Evolutionary conservation across 2,329 filamentous ascomycete genomes (phyloP).

Genomic region (Microthyrium microscopicum): DNA sequence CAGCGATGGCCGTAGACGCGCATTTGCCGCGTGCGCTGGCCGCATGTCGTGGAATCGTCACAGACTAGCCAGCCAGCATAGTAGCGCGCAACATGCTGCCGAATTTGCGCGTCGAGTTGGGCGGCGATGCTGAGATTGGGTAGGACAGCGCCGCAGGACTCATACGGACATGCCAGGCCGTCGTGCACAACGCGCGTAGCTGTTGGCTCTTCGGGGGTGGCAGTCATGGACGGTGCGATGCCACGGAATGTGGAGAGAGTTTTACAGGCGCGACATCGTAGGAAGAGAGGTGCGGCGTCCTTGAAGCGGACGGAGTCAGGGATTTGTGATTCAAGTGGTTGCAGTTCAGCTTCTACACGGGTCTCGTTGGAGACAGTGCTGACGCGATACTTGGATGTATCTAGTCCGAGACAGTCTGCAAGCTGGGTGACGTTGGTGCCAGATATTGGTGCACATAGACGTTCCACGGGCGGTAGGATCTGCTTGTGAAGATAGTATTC

Average conservation of each 20-base stretch:
- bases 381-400: constrained; percentile 72
- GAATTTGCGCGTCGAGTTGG: constrained; percentile 74
- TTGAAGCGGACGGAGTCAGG: constrained; percentile 81
- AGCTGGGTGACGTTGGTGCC: constrained; percentile 83
- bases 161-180: constrained; percentile 54
- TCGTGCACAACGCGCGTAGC: constrained; percentile 48
- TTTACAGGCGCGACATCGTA: constrained; percentile 73
- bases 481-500: constrained; percentile 98
- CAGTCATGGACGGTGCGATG: constrained; percentile 29
- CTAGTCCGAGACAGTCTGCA: constrained; percentile 84
- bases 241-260: constrained; percentile 59
- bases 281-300: constrained; percentile 55
- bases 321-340: constrained; percentile 85
- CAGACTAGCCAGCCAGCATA: constrained; percentile 88
- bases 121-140: constrained; percentile 60
- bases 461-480: constrained; percentile 93
- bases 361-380: constrained; percentile 43
- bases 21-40: constrained; percentile 76
- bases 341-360: constrained; percentile 43
- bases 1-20: constrained; percentile 84
- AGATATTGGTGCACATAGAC: constrained; percentile 86
- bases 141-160: constrained; percentile 47
- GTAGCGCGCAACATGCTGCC: constrained; percentile 62
- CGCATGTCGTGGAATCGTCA: constrained; percentile 66
- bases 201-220: constrained; percentile 21